Conservation (phyloP, 805 yeast genomes). For the Candida sakaeoensis region DNA sequence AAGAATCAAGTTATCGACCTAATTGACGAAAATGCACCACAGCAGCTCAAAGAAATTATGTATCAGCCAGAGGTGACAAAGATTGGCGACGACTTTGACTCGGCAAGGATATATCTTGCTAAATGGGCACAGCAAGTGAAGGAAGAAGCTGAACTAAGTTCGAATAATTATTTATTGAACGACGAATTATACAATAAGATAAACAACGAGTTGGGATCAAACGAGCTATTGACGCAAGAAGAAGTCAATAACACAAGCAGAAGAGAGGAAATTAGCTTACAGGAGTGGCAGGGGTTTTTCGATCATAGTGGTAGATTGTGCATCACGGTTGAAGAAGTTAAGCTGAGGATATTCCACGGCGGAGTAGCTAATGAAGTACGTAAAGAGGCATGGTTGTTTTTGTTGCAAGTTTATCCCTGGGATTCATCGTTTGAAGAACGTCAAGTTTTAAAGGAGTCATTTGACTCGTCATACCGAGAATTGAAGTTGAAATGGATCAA, state of each 20-base stretch:
- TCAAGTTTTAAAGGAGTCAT: conserved; percentile 49
- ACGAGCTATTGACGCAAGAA: conserved; percentile 51
- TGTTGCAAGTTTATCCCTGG: conserved; percentile 87
- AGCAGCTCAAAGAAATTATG: conserved; percentile 53
- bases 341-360: conserved; percentile 85
- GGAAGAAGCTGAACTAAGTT: conserved; percentile 73
- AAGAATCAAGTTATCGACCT: conserved; percentile 57
- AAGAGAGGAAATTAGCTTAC: conserved; percentile 57
- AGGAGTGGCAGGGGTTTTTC: conserved; percentile 84
- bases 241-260: conserved; percentile 63
- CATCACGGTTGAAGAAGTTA: conserved; percentile 74
- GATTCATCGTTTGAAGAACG: conserved; percentile 73
- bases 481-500: conserved; percentile 69
- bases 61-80: conserved; percentile 75
- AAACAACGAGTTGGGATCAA: conserved; percentile 59
- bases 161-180: conserved; percentile 48
- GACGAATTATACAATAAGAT: conserved; percentile 59
- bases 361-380: conserved; percentile 63
- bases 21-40: conserved; percentile 62
- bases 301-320: conserved; percentile 72
- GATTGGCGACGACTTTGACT: conserved; percentile 86
- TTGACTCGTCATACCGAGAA: conserved; percentile 57
- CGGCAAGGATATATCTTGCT: conserved; percentile 87
- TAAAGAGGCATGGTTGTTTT: conserved; percentile 78
- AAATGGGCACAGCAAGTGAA: conserved; percentile 96